Evolutionary conservation across 2,329 filamentous ascomycete genomes (phyloP).

Genomic region (Myriangium duriaei): DNA sequence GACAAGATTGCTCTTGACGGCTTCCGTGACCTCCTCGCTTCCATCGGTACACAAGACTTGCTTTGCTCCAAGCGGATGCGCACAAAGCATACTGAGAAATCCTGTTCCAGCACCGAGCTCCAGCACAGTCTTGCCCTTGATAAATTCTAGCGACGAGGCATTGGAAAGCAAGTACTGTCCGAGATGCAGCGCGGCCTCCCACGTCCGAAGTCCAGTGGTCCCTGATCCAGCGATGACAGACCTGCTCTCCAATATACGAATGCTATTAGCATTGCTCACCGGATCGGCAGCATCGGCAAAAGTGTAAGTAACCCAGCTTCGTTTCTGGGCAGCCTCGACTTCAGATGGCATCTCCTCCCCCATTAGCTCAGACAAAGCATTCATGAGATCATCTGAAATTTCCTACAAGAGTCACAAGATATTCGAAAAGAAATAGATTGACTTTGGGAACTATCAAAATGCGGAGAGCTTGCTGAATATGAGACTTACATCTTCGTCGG

Average conservation of each 20-base stretch:
- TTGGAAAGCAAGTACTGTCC: constrained; percentile 50
- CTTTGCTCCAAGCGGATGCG: constrained; percentile 48
- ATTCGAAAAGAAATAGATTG: constrained; percentile 20
- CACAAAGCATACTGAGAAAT: constrained; percentile 60
- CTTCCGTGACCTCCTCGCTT: constrained; percentile 57
- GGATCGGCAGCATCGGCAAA: constrained; percentile 17
- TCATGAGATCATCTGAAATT: constrained; percentile 70
- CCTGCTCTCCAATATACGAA: constrained; percentile 58
- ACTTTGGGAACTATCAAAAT: too few species aligned
- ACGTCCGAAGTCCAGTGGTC: constrained; percentile 66
- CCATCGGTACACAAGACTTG: constrained; percentile 62
- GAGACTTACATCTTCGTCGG: constrained; percentile 70
- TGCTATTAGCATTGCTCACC: constrained; percentile 16
- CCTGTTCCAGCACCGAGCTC: constrained; percentile 69
- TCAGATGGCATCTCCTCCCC: constrained; percentile 52
- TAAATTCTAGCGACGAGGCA: constrained; percentile 24
- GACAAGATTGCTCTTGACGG: constrained; percentile 53
- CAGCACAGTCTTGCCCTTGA: constrained; percentile 47
- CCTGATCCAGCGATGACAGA: constrained; percentile 56
- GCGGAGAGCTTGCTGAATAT: too few species aligned
- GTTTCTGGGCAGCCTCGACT: constrained; percentile 53
- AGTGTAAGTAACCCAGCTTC: constrained; percentile 62
- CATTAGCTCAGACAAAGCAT: constrained; percentile 52
- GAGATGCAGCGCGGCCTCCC: constrained; percentile 67
- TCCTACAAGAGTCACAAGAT: constrained; percentile 42